Percentiles rank a stretch among this genome's conserved stretches.
Evolutionary conservation across 495 filamentous ascomycete genomes (phyloP).

Genomic region (Hapsidospora chrysogenum): DNA sequence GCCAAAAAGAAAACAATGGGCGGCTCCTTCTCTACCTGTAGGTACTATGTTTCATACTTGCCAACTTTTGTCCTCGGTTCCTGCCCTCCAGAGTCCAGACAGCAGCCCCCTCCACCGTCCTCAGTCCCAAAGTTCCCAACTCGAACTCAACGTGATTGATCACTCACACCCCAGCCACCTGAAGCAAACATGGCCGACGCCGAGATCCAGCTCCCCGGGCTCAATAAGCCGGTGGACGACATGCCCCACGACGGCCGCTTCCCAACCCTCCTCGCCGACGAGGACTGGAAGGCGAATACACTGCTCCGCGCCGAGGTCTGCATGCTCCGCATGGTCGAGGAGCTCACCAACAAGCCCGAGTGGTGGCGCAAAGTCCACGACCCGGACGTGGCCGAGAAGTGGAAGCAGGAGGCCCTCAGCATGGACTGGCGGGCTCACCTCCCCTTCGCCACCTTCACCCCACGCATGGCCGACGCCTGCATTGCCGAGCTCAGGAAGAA

Average conservation of each 20-base stretch:
- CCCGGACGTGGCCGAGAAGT: conserved; percentile 17
- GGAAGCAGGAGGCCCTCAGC: conserved; percentile 12
- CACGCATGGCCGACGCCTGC: conserved; percentile 32
- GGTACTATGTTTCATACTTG: too few species aligned
- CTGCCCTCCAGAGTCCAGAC: too few species aligned
- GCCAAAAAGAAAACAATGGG: too few species aligned
- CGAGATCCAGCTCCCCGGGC: conserved; percentile 10
- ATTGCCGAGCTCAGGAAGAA: conserved; percentile 34
- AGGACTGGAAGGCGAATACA: conserved; percentile 5
- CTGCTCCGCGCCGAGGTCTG: conserved; percentile 20
- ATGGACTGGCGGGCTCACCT: conserved; percentile 4
- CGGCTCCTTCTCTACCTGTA: too few species aligned
- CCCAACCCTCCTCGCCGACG: neutral
- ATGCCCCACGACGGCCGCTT: neutral
- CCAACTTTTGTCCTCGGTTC: too few species aligned
- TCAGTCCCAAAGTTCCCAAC: too few species aligned
- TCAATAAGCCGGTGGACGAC: conserved; percentile 5
- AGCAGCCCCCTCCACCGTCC: too few species aligned
- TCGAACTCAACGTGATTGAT: too few species aligned
- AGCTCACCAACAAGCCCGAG: conserved; percentile 23
- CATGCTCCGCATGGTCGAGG: conserved; percentile 21
- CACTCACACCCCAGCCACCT: too few species aligned
- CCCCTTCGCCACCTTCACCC: conserved; percentile 16
- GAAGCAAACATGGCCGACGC: too few species aligned
- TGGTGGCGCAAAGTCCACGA: conserved; percentile 41